phyloP scores from a whole-genome alignment of 202 grass and related monocot species.

The Brachypodium distachyon region DNA sequence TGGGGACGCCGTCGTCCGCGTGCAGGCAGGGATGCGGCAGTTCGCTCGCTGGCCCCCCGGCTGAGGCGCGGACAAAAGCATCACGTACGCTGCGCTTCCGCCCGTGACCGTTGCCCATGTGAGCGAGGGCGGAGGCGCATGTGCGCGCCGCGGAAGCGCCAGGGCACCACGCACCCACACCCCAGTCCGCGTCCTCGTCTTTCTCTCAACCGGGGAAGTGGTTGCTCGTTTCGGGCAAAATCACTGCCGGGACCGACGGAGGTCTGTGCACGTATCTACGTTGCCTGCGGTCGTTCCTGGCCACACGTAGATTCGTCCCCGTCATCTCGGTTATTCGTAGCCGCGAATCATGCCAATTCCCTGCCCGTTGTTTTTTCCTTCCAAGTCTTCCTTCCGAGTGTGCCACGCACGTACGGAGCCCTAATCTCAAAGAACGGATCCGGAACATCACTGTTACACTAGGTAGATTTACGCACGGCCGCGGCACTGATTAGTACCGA shows the following conservation, averaged over 20 bases:
- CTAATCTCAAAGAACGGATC: too few species aligned
- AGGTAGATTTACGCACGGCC: too few species aligned
- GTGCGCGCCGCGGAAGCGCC: too few species aligned
- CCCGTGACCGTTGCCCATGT: slow-evolving; percentile 87
- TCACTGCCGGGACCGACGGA: neutral
- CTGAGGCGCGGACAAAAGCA: slow-evolving; percentile 43
- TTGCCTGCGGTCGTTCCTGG: too few species aligned
- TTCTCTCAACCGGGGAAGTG: neutral
- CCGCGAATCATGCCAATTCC: neutral
- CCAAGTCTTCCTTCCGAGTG: too few species aligned
- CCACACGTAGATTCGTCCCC: neutral
- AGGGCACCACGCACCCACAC: too few species aligned
- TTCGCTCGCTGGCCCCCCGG: slow-evolving; percentile 22
- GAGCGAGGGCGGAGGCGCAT: slow-evolving; percentile 17
- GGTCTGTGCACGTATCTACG: too few species aligned
- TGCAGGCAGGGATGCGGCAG: slow-evolving; percentile 18
- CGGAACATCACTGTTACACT: too few species aligned
- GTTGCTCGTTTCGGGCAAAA: slow-evolving; percentile 4
- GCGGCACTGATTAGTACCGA: too few species aligned
- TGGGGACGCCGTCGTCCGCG: neutral
- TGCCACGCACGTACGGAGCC: too few species aligned
- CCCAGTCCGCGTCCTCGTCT: neutral
- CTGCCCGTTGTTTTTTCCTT: too few species aligned
- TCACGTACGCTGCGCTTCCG: slow-evolving; percentile 24
- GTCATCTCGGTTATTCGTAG: neutral